Conservation (phyloP, 139 green algal genomes). For the Mesotaenium endlicherianum region DNA sequence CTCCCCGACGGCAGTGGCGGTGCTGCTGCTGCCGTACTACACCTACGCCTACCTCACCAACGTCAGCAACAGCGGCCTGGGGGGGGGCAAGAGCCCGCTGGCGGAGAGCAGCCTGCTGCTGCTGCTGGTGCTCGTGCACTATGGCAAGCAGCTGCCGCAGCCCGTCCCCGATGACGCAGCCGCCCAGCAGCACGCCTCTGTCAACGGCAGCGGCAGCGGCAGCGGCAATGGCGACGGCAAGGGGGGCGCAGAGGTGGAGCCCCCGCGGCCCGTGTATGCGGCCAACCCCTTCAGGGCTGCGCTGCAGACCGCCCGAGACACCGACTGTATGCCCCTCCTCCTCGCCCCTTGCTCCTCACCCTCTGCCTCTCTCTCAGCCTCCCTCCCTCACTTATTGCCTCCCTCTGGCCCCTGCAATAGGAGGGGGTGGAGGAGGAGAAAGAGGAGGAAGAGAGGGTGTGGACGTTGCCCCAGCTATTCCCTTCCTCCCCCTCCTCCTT, state of each 20-base stretch:
- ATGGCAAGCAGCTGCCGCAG: constrained; percentile 41
- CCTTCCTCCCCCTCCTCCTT: too few relatives aligned
- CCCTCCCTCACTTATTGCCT: too few relatives aligned
- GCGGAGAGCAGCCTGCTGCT: constrained; percentile 58
- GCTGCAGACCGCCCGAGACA: constrained; percentile 45
- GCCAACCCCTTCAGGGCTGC: constrained; percentile 63
- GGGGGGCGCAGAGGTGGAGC: not conserved
- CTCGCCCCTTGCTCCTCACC: too few relatives aligned
- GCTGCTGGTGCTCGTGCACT: constrained; percentile 67
- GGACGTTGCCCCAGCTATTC: too few relatives aligned
- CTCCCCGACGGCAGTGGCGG: constrained; percentile 47
- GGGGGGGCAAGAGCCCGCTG: constrained; percentile 54
- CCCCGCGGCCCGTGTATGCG: not conserved
- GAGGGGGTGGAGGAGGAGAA: too few relatives aligned
- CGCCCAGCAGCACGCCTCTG: too few relatives aligned
- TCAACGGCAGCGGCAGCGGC: not conserved
- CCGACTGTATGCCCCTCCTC: constrained; percentile 29
- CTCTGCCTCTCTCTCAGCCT: too few relatives aligned
- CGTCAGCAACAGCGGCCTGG: not conserved
- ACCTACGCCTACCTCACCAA: constrained; percentile 63
- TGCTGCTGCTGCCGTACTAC: constrained; percentile 67
- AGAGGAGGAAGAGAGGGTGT: too few relatives aligned
- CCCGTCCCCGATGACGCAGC: too few relatives aligned
- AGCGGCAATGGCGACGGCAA: not conserved
- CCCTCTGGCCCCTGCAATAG: too few relatives aligned